phyloP scores from a whole-genome alignment of 345 rosid species.

The Dovyalis caffra region DNA sequence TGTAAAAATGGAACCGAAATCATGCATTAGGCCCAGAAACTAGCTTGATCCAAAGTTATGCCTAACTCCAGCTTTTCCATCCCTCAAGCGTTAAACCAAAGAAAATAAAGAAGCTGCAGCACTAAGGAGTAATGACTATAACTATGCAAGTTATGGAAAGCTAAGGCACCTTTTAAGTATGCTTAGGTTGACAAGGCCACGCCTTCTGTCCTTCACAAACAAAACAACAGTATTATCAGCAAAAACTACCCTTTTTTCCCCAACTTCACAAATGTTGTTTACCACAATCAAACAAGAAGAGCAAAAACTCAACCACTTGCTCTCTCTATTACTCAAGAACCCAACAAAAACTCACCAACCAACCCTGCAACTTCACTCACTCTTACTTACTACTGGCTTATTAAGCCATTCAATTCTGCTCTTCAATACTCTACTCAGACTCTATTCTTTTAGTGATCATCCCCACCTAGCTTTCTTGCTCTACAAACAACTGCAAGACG shows the following conservation, averaged over 20 bases:
- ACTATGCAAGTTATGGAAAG: not conserved
- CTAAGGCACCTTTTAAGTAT: not conserved
- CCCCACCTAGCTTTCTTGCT: constrained; percentile 48
- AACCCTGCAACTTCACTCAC: constrained; percentile 50
- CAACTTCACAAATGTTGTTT: not conserved
- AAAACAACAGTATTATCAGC: not conserved
- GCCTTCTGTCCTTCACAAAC: not conserved
- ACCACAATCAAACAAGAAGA: constrained; percentile 1
- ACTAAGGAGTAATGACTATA: not conserved
- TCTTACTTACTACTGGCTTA: constrained; percentile 35
- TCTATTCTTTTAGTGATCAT: constrained; percentile 41
- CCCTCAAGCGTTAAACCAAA: not conserved
- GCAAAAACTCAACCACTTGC: constrained; percentile 15
- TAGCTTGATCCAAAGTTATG: no score
- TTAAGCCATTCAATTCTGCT: constrained; percentile 30
- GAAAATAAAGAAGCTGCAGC: not conserved
- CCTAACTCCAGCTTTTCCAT: no score
- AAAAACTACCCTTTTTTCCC: not conserved
- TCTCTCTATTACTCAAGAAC: constrained; percentile 33
- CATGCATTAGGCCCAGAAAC: no score
- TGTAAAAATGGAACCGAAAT: no score
- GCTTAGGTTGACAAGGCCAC: not conserved
- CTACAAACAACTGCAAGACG: constrained; percentile 45
- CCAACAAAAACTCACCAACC: constrained; percentile 24
- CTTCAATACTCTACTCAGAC: constrained; percentile 56